Evolutionary conservation across 2,329 filamentous ascomycete species (phyloP), one percentile per base, ranked within the genome.

Genomic region (Beauveria brongniartii): DNA sequence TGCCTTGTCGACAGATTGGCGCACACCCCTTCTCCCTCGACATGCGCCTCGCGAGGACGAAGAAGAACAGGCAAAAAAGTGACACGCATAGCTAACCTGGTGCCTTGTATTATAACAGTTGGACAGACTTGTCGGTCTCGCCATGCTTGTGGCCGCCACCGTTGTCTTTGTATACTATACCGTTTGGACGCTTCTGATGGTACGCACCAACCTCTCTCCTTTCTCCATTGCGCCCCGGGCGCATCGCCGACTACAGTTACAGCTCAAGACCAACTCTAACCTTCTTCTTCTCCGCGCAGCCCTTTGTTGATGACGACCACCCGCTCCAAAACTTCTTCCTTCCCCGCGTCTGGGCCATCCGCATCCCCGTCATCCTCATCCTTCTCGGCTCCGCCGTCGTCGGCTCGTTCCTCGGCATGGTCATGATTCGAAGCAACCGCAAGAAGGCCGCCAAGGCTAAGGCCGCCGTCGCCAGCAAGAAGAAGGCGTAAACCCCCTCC

Each of bases 401-500:
- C 64, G 94, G 94, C 65, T 95, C 91, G 63, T 99, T 99, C 81
- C 82, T 99, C 67, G 89, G 90, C 70, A 87, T 96, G 72, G 93
- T 99, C 71, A 99, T 99, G 94, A 97, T 99, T 78, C 86, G 91
- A 74, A 97, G 93, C 82, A 97, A 97, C 82, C 84, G 89, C 75
- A 97, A 97, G 86, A 97, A 94, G 85, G 91, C 91, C 3, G 87
- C 91, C 67, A 99, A 97, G 84, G 89, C 89, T 65, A 92, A 92
- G 77, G 88, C 89, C 61, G 88, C 89, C 22, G 65, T 63, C 24
- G 80, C 80, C 37, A 91, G 91, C 82, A 96, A 96, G 86, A 94
- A 95, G 87, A 94, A 95, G 87, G 85, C 87, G 63, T 91, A 81
- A 79, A 68, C 3, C 8, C 26, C 1, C 40, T n/a, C 7, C 14